Conservation (phyloP, 2,329 filamentous ascomycete species). For the Botrytis tulipae region DNA sequence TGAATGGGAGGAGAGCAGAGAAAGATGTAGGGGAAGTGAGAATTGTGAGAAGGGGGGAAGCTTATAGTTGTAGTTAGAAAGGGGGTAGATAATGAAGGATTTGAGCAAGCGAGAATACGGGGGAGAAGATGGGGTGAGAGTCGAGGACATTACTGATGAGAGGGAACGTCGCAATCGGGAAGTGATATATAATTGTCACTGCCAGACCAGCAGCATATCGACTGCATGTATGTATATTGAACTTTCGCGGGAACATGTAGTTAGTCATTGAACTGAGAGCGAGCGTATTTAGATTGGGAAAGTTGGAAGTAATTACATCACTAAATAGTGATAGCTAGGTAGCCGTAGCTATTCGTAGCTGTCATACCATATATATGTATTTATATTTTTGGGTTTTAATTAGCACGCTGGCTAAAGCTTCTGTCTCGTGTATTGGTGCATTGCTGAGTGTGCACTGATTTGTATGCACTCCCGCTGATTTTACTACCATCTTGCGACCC, state of each 20-base stretch:
- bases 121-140: background rate
- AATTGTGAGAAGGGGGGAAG: background rate
- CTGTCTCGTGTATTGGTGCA: background rate
- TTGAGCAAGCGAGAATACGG: background rate
- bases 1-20: slow-evolving; percentile 20
- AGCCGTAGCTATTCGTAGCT: background rate
- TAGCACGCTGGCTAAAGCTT: background rate
- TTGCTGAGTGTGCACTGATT: background rate
- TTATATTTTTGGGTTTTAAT: background rate
- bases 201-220: background rate
- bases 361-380: background rate
- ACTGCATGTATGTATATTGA: background rate
- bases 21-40: background rate
- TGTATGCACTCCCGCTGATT: background rate
- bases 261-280: background rate
- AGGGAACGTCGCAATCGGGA: background rate
- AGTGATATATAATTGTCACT: background rate
- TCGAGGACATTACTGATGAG: background rate
- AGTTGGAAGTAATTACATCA: background rate
- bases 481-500: background rate
- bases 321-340: background rate
- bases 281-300: slow-evolving; percentile 11
- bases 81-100: background rate
- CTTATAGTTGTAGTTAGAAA: background rate
- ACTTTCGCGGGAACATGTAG: background rate